Evolutionary conservation across 306 rosid species (phyloP), one percentile per base, ranked within the genome.

Genomic region (Chamaecrista fasciculata): DNA sequence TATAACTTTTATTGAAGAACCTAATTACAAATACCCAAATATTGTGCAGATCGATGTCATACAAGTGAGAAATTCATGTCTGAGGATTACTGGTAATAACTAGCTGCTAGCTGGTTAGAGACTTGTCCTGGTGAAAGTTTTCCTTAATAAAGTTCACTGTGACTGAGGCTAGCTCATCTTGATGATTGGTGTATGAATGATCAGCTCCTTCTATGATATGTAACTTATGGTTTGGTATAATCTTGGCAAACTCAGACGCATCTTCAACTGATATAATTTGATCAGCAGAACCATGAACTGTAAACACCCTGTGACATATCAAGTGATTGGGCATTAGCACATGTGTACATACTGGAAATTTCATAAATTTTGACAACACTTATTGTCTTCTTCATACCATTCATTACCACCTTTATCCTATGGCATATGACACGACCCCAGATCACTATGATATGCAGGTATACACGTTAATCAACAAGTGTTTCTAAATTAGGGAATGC

Each of bases 271-370:
- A 82, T 48, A 82, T 72, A 67, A 71, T 37, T 62, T 73, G 73
- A 33, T 87, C 96, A 1, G 75, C 85, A 55, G 87, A 64, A 75
- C 97, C 97, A 75, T 92, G 96, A 62, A 87, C 60, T 20, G 92
- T 87, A 8, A 83, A 34, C 46, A 92, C 89, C 87, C 96, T 92
- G 82, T 51, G 28, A 68, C 33, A 44, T 40, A 68, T 31, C 26
- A 71, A 24, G 59, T 24, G 14, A 37, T 60, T 46, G 40, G 39
- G 50, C 57, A 73, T 78, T 52, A 79, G 49, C 67, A 79, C 37
- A 62, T 25, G 19, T 3, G 28, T 72, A 29, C 34, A 43, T 29
- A 47, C 52, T 23, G 58, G 53, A 15, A 12, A 23, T 40, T 59
- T 29, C 66, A 51, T 31, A 51, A 23, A 24, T 59, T 51, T 56